Base-by-base conservation (phyloP, 371 early-diverging fungal species). In the Nosema muscidifuracis region DNA sequence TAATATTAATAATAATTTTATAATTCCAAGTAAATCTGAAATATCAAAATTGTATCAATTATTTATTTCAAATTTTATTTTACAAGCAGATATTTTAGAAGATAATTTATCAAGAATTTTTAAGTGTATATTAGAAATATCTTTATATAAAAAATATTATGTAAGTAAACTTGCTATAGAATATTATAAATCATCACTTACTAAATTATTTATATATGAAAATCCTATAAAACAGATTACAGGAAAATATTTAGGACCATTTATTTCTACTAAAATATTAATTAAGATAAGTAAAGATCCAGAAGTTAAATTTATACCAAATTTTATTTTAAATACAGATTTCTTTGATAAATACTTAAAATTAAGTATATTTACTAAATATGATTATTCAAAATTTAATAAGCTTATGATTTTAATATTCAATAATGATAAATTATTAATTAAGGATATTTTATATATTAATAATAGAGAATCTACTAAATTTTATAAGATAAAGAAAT, bases 81-180 rank as follows among this genome's bases (percentile, higher is more conserved):
- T 10, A 13, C 13, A 47, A 47, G 4, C 10, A 4, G 47, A 47
- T 47, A 47, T 20, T 47, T 47, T 47, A 20, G 47, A 47, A 10
- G 47, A 47, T n/a, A 47, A 47, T 47, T 47, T 47, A n/a, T 3
- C 18, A n/a, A 47, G 47, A 47, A 47, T 47, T 47, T 47, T 47
- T 47, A 47, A 47, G n/a, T 47, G 47, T n/a, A 47, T 47, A 6
- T 47, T 47, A 20, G 47, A 47, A 4, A 47, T 47, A 10, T 47
- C 47, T 4, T n/a, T 47, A 6, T 47, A 47, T 47, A 47, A 47
- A 47, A 47, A 47, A 47, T 6, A 10, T 4, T 47, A 47, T 47
- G 6, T n/a, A 12, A 47, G 47, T 47, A 47, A n/a, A 47, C n/a
- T 47, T 10, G 6, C n/a, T 6, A 4, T 47, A 20, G 47, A 47